These are phyloP conservation scores for Crithidia acanthocephali DNA, from an alignment of 208 protist species.

Conservation along the genomic window DNA sequence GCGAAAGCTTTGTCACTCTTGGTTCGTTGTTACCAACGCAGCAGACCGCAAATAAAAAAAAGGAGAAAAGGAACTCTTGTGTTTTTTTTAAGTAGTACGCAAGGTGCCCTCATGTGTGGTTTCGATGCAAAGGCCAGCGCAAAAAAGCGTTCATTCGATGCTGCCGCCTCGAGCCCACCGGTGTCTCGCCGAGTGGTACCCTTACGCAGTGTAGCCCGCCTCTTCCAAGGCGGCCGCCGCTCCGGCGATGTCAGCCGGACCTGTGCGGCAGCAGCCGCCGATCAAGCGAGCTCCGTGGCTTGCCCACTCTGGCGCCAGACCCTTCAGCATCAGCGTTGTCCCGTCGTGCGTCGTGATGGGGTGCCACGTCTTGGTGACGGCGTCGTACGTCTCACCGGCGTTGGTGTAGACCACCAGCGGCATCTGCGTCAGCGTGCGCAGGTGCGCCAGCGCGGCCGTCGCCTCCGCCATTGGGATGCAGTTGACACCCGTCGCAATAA, in stretches of 20 bases:
- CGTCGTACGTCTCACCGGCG: conserved; percentile 55
- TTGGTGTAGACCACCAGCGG: conserved; percentile 73
- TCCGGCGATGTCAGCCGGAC: conserved; percentile 25
- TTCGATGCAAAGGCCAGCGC: too few species aligned
- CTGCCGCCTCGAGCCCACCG: too few species aligned
- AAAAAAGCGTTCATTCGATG: too few species aligned
- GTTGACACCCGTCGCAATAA: conserved; percentile 63
- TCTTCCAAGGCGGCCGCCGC: conserved; percentile 8
- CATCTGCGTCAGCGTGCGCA: conserved; percentile 45
- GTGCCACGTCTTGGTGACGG: conserved; percentile 38
- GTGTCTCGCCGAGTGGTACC: too few species aligned
- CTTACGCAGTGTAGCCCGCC: conserved; percentile 6
- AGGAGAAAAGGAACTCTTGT: neutral
- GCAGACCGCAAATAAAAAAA: too few species aligned
- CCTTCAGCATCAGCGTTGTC: conserved; percentile 20
- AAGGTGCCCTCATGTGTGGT: too few species aligned
- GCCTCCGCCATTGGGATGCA: conserved; percentile 51
- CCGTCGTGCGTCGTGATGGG: conserved; percentile 1
- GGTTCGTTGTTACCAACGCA: neutral
- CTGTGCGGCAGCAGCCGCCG: conserved; percentile 57
- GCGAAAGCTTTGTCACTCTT: too few species aligned
- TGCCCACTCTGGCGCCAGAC: conserved; percentile 31
- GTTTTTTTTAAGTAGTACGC: neutral
- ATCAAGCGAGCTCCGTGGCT: conserved; percentile 42
- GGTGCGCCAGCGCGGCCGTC: conserved; percentile 19